phyloP scores from a whole-genome alignment of 2,329 filamentous ascomycete genomes.

The Colletotrichum scovillei region DNA sequence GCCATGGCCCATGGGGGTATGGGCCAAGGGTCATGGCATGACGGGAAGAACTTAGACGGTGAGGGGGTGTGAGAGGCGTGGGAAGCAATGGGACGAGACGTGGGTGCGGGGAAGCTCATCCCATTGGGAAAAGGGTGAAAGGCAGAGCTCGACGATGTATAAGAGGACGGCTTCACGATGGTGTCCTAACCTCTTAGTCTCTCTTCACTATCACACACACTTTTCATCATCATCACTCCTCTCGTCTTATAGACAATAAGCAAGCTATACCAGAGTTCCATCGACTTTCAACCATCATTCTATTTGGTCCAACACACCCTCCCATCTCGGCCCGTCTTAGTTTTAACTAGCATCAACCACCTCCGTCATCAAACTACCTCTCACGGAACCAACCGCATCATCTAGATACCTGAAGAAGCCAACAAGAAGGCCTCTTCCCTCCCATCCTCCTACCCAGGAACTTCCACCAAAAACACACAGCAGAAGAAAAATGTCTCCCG shows the following conservation, averaged over 20 bases:
- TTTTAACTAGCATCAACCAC: neutral
- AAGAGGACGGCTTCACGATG: constrained; percentile 21
- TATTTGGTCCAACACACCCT: neutral
- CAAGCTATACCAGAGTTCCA: neutral
- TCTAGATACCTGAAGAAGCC: neutral
- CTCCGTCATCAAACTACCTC: neutral
- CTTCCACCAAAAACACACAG: neutral
- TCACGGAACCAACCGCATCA: neutral
- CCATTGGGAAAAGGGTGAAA: neutral
- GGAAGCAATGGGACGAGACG: neutral
- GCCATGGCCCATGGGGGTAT: constrained; percentile 10
- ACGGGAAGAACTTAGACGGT: neutral
- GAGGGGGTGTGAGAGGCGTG: neutral
- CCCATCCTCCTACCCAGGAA: neutral
- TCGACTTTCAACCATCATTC: neutral
- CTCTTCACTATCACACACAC: neutral
- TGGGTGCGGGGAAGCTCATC: constrained; percentile 23
- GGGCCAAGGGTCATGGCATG: neutral
- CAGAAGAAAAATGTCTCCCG: neutral
- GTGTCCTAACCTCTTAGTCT: neutral
- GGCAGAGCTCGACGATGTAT: neutral
- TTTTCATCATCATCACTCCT: neutral
- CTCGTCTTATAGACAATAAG: neutral
- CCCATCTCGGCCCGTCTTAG: neutral
- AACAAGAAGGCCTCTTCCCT: neutral